Conservation (phyloP, 2,329 filamentous ascomycete species). For the Trematosphaeria pertusa region DNA sequence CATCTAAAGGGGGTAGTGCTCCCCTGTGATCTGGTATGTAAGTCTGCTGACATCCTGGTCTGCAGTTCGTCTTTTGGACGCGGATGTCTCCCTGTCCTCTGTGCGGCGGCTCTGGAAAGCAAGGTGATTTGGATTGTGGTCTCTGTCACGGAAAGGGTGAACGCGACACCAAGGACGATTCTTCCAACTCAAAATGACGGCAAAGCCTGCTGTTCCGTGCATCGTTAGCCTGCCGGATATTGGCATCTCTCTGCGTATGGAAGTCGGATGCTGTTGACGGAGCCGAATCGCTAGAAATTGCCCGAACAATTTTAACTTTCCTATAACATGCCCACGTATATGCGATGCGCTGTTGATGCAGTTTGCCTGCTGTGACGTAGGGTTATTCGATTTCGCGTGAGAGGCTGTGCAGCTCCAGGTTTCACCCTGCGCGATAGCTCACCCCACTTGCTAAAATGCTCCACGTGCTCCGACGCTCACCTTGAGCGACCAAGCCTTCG, state of each 20-base stretch:
- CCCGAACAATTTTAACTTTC: neutral
- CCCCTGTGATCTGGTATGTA: neutral
- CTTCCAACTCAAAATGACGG: neutral
- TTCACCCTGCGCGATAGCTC: no score
- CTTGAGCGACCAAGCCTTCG: no score
- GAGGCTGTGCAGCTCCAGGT: no score
- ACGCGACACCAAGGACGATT: neutral
- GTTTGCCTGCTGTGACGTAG: no score
- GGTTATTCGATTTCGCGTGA: no score
- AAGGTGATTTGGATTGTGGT: conserved; percentile 2
- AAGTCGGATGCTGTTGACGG: neutral
- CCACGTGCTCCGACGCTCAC: no score
- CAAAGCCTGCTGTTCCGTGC: neutral
- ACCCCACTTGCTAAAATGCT: no score
- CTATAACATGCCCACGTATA: neutral
- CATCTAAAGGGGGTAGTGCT: neutral
- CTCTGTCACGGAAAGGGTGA: conserved; percentile 1
- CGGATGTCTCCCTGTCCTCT: conserved; percentile 2
- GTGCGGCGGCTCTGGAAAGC: conserved; percentile 3
- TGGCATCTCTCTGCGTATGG: neutral
- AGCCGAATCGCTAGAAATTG: neutral
- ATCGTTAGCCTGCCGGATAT: neutral
- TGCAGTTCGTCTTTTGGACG: neutral
- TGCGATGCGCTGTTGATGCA: no score
- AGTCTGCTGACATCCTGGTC: neutral